Conservation (phyloP, 208 protist genomes). For the Giardia muris region DNA sequence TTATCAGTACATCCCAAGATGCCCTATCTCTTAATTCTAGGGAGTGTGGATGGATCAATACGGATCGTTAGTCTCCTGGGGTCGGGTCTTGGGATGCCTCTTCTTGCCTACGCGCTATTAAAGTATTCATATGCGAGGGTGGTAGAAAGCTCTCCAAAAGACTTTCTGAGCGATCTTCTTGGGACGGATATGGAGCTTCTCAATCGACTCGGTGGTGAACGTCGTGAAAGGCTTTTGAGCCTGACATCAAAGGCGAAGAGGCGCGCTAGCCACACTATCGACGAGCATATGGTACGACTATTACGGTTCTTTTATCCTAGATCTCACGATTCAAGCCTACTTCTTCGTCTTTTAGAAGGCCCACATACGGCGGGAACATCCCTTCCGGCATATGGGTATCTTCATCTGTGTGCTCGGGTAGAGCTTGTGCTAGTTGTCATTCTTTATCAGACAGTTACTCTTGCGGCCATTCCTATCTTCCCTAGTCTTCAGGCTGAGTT, state of each 20-base stretch:
- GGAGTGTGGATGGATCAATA: not conserved
- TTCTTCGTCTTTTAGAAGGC: no score
- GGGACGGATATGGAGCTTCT: no score
- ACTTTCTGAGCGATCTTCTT: not conserved
- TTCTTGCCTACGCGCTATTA: not conserved
- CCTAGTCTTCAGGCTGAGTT: not conserved
- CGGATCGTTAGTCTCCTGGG: not conserved
- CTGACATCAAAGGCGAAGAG: no score
- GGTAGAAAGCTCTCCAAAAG: not conserved
- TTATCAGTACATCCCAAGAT: not conserved
- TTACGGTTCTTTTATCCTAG: no score
- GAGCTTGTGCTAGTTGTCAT: not conserved
- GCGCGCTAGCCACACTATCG: no score
- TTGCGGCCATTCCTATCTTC: not conserved
- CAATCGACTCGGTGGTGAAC: no score
- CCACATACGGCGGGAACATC: not conserved
- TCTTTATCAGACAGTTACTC: not conserved
- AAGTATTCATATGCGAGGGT: not conserved
- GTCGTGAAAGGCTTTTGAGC: no score
- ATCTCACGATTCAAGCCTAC: no score
- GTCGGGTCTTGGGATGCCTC: not conserved
- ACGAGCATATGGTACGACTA: no score
- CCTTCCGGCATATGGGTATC: not conserved
- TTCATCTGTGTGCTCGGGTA: not conserved
- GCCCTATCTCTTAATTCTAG: not conserved